These are phyloP conservation scores for Neocallimastix lanati DNA, from an alignment of 192 early-diverging fungal species.

Conservation along the genomic window DNA sequence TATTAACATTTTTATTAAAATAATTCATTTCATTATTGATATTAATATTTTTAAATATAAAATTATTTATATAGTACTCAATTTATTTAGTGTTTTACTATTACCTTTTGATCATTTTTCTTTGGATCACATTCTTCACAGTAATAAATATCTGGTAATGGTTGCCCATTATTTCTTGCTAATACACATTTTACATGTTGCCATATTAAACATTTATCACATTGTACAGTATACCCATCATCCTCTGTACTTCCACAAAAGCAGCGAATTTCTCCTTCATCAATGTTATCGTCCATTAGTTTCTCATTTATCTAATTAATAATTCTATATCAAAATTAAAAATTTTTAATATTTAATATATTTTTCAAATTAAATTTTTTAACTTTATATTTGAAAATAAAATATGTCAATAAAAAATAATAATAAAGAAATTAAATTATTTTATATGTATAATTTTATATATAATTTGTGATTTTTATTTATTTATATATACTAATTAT, in stretches of 20 bases:
- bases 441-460: too few relatives aligned
- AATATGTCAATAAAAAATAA: too few relatives aligned
- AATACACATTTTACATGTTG: conserved; percentile 81
- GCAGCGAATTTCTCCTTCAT: conserved; percentile 82
- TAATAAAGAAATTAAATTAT: too few relatives aligned
- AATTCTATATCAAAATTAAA: too few relatives aligned
- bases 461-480: too few relatives aligned
- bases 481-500: too few relatives aligned
- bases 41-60: too few relatives aligned
- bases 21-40: too few relatives aligned
- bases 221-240: conserved; percentile 95
- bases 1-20: too few relatives aligned
- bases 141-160: conserved; percentile 66
- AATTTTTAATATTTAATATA: too few relatives aligned
- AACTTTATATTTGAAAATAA: too few relatives aligned
- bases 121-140: conserved; percentile 74
- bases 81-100: conserved; percentile 6
- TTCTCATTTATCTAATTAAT: conserved; percentile 3
- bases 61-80: conserved; percentile 2
- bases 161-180: conserved; percentile 20
- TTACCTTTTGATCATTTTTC: conserved; percentile 24
- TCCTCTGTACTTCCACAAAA: conserved; percentile 78
- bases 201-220: conserved; percentile 79
- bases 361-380: too few relatives aligned
- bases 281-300: conserved; percentile 39